phyloP scores from a whole-genome alignment of 2,329 filamentous ascomycete species.

The Cercospora citrullina region DNA sequence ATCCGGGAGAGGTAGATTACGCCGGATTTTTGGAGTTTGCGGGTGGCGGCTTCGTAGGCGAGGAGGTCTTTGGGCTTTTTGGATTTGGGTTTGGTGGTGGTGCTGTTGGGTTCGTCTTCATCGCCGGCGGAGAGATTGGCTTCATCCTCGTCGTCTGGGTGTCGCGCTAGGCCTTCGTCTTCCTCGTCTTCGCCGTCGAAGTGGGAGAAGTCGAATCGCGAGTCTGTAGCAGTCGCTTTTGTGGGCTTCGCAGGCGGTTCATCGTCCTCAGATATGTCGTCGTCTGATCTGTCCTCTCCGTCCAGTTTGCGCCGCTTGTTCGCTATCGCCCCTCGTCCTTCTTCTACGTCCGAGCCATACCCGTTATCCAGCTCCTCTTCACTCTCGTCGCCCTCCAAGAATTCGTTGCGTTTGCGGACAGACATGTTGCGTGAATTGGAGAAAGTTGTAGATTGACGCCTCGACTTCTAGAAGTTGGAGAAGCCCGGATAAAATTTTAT shows the following conservation, averaged over 20 bases:
- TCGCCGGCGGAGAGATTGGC: constrained; percentile 9
- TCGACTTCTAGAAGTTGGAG: background rate
- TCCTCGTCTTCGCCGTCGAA: constrained; percentile 24
- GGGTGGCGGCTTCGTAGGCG: constrained; percentile 65
- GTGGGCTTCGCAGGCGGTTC: constrained; percentile 15
- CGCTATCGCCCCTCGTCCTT: constrained; percentile 60
- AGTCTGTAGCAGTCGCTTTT: constrained; percentile 8
- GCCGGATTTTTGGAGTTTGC: constrained; percentile 69
- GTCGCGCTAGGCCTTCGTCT: constrained; percentile 29
- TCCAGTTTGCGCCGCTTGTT: constrained; percentile 65
- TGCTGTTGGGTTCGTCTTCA: constrained; percentile 19
- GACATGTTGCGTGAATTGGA: constrained; percentile 53
- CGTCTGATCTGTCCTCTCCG: constrained; percentile 36
- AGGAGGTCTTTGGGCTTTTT: constrained; percentile 57
- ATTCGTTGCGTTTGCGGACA: constrained; percentile 70
- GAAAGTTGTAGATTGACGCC: background rate
- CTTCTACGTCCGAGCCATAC: constrained; percentile 69
- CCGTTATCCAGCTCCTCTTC: constrained; percentile 50
- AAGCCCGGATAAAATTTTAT: constrained; percentile 7
- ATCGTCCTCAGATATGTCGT: constrained; percentile 28
- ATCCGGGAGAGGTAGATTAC: constrained; percentile 82
- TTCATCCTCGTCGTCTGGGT: constrained; percentile 21
- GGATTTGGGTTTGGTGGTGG: constrained; percentile 13
- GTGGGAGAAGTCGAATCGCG: constrained; percentile 21
- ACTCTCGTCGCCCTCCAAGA: constrained; percentile 56